These are phyloP conservation scores for Taphrina wiesneri DNA, from an alignment of 1,139 yeast genomes.

Conservation along the genomic window DNA sequence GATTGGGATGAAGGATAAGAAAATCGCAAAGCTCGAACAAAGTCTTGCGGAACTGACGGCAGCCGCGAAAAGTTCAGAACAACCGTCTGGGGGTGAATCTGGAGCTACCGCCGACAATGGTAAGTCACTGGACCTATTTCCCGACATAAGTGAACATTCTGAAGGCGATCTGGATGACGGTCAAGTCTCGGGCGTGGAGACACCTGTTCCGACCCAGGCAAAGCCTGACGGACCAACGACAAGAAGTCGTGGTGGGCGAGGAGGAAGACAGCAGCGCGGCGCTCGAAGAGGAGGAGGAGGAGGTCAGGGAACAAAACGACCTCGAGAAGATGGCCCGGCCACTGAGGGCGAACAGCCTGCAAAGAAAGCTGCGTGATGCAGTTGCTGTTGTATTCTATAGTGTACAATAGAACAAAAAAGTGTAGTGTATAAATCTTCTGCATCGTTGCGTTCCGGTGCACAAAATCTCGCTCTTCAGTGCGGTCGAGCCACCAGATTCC, in stretches of 20 bases:
- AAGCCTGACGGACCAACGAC: slow-evolving; percentile 3
- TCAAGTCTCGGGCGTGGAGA: background rate
- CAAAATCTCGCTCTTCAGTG: background rate
- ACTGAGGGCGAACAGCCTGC: slow-evolving; percentile 18
- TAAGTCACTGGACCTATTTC: slow-evolving; percentile 1
- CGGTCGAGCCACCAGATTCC: background rate
- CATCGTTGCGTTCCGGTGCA: background rate
- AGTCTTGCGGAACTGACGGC: slow-evolving; percentile 38
- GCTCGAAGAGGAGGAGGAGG: slow-evolving; percentile 9
- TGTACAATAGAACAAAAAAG: background rate
- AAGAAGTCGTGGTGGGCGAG: slow-evolving; percentile 12
- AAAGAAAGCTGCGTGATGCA: slow-evolving; percentile 18
- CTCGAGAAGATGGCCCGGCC: slow-evolving; percentile 10
- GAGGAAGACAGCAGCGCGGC: slow-evolving; percentile 8
- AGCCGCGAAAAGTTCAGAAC: background rate
- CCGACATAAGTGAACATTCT: slow-evolving; percentile 9
- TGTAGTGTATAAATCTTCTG: background rate
- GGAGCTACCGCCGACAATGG: slow-evolving; percentile 1
- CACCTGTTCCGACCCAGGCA: background rate
- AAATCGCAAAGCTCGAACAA: slow-evolving; percentile 42
- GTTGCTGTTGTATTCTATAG: background rate
- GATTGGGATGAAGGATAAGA: slow-evolving; percentile 40
- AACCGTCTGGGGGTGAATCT: background rate
- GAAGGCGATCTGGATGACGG: slow-evolving; percentile 3
- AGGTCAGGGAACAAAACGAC: slow-evolving; percentile 18